These are phyloP conservation scores for Xylaria hypoxylon DNA, from an alignment of 2,329 filamentous ascomycete species.

Conservation along the genomic window DNA sequence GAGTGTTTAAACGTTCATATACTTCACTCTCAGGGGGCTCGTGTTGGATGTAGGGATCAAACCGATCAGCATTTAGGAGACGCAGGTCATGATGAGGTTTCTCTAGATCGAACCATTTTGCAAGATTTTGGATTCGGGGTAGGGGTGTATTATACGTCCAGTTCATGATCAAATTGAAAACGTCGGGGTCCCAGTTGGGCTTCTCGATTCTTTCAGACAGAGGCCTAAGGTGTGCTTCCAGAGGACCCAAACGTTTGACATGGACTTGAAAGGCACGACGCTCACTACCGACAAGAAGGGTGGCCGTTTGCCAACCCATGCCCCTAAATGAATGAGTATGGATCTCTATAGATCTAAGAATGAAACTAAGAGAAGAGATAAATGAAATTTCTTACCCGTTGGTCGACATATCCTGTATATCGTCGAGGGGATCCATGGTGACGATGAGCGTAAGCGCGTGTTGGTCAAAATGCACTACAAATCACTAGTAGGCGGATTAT, in stretches of 20 bases:
- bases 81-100: no score
- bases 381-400: neutral
- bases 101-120: neutral
- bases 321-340: neutral
- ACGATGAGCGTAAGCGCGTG: no score
- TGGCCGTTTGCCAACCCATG: neutral
- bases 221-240: neutral
- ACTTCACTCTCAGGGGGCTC: no score
- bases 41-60: neutral
- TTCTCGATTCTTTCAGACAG: neutral
- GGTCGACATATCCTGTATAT: neutral
- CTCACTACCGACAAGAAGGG: constrained; percentile 7
- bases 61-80: neutral
- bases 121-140: constrained; percentile 3
- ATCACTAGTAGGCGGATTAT: no score
- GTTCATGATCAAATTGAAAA: constrained; percentile 25
- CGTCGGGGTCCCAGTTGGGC: neutral
- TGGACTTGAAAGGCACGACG: constrained; percentile 7
- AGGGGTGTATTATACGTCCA: constrained; percentile 1
- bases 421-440: neutral
- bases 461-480: neutral
- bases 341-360: neutral
- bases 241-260: constrained; percentile 10
- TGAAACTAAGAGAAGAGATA: neutral
- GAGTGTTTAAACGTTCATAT: neutral